These are phyloP conservation scores for Boletus sensibilis DNA, from an alignment of 768 basidiomycete genomes.

Conservation along the genomic window DNA sequence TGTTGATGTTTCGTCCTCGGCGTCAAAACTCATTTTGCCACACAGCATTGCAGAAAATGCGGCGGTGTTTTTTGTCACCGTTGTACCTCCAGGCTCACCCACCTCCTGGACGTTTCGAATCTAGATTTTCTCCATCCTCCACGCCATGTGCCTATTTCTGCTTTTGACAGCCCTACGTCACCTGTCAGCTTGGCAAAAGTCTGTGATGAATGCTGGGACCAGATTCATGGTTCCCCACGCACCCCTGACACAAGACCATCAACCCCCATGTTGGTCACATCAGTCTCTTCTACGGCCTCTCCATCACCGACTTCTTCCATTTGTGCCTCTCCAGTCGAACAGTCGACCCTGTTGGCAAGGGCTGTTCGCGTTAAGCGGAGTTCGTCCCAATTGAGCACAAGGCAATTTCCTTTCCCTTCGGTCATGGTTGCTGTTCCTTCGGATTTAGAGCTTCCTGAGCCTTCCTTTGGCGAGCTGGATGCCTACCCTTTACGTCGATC, in stretches of 20 bases:
- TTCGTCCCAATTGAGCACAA: conserved; percentile 29
- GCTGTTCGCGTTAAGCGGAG: conserved; percentile 25
- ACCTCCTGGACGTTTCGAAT: conserved; percentile 70
- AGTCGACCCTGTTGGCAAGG: conserved; percentile 19
- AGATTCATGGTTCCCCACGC: conserved; percentile 57
- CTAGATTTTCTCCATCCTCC: conserved; percentile 73
- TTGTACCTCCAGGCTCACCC: conserved; percentile 59
- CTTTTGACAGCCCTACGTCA: conserved; percentile 57
- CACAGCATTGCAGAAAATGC: conserved; percentile 80
- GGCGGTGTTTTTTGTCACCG: conserved; percentile 72
- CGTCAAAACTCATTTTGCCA: conserved; percentile 20
- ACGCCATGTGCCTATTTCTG: conserved; percentile 56
- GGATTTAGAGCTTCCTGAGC: conserved; percentile 36
- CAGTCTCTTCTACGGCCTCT: conserved; percentile 30
- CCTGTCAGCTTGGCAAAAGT: conserved; percentile 61
- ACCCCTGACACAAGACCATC: conserved; percentile 40
- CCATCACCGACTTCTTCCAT: conserved; percentile 36
- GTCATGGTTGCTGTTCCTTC: conserved; percentile 16
- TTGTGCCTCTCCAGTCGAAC: conserved; percentile 35
- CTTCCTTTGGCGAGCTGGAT: conserved; percentile 67
- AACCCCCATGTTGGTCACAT: conserved; percentile 39
- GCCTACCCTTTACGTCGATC: conserved; percentile 71
- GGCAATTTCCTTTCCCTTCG: conserved; percentile 28
- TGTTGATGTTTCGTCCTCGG: neutral
- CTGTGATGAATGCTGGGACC: conserved; percentile 76